Conservation (phyloP, 2,329 filamentous ascomycete genomes). For the Cryoendolithus antarcticus region DNA sequence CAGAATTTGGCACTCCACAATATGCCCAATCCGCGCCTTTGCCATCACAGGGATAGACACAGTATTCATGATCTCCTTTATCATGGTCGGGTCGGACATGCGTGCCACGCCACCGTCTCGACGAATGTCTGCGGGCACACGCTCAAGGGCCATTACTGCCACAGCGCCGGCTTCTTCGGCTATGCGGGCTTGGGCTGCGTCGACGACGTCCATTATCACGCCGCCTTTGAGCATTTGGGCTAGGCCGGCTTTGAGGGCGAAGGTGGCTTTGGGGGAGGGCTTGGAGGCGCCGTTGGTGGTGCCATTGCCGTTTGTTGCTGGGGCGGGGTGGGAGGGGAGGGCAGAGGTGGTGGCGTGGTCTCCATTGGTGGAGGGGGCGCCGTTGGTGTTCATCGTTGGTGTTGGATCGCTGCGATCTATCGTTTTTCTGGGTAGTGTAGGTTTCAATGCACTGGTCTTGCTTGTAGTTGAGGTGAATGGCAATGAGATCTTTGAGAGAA, state of each 20-base stretch:
- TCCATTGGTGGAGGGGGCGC: no score
- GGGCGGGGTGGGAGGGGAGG: no score
- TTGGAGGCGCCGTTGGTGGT: constrained; percentile 10
- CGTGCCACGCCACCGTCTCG: constrained; percentile 83
- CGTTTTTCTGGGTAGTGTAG: no score
- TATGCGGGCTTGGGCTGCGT: constrained; percentile 82
- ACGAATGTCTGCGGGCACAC: constrained; percentile 92
- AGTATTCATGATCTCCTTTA: constrained; percentile 85
- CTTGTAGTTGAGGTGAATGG: no score
- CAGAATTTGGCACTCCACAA: constrained; percentile 96
- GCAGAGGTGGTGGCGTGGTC: no score
- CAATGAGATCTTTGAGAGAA: no score
- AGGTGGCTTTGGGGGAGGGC: constrained; percentile 33
- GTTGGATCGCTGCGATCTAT: no score
- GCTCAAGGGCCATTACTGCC: constrained; percentile 97
- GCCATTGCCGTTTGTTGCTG: constrained; percentile 11
- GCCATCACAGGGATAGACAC: constrained; percentile 99
- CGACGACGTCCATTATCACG: constrained; percentile 98
- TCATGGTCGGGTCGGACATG: constrained; percentile 92
- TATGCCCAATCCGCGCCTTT: constrained; percentile 94
- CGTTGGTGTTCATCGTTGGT: no score
- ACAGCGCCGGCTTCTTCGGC: constrained; percentile 92
- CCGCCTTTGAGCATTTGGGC: constrained; percentile 98
- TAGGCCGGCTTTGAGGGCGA: constrained; percentile 86
- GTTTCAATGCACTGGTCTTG: no score